A percentile compares a stretch with the other conserved stretches of the same genome.
phyloP scores from a whole-genome alignment of 2,329 filamentous ascomycete genomes.

The Xylariales sp. region DNA sequence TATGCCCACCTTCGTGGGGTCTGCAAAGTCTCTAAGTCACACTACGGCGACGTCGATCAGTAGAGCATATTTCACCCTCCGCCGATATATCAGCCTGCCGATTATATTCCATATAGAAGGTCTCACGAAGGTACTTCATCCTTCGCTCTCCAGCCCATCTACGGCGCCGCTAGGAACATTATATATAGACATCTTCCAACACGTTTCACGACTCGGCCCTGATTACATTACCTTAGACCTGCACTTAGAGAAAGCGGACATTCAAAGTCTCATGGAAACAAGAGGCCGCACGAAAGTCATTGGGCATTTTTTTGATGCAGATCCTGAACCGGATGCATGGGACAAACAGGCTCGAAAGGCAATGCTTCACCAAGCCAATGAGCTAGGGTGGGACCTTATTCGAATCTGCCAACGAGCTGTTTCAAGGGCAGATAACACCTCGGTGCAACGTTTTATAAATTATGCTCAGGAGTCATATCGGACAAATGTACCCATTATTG shows the following conservation, averaged over 20 bases:
- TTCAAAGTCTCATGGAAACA: neutral
- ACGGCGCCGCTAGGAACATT: neutral
- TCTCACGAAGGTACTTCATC: too few species aligned
- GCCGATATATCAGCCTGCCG: neutral
- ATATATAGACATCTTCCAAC: neutral
- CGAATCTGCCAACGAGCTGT: conserved; percentile 3
- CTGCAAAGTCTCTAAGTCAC: neutral
- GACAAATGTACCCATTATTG: neutral
- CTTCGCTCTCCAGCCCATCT: neutral
- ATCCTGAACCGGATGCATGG: neutral
- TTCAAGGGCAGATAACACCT: neutral
- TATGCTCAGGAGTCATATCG: neutral
- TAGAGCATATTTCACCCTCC: neutral
- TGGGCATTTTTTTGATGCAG: conserved; percentile 1
- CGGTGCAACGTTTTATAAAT: neutral
- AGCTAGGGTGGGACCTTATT: neutral
- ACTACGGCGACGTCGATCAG: neutral
- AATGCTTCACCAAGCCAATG: neutral
- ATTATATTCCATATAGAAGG: neutral
- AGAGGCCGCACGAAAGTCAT: neutral
- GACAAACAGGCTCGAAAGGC: neutral
- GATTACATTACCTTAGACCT: neutral
- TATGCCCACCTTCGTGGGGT: neutral
- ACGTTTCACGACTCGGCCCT: neutral
- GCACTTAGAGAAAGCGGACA: neutral